Evolutionary conservation across 2,329 filamentous ascomycete species (phyloP).

Genomic region (Epichloe aotearoae): DNA sequence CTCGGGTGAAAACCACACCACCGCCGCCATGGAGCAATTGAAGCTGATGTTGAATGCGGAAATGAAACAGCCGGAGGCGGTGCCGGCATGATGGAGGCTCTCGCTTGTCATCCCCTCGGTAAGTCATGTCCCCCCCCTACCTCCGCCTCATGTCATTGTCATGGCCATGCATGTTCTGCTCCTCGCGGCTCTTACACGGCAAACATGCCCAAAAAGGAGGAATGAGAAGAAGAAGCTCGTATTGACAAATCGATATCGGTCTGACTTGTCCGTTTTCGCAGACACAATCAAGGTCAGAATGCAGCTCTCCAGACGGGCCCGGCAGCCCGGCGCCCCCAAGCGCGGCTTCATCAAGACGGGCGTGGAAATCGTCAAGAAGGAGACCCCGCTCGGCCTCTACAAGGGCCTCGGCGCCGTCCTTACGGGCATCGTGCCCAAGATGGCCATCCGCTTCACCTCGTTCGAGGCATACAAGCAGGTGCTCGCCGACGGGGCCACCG

Average conservation of each 20-base stretch:
- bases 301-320: slow-evolving; percentile 84
- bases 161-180: background rate
- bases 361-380: slow-evolving; percentile 70
- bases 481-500: slow-evolving; percentile 55
- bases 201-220: background rate
- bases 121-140: slow-evolving; percentile 18
- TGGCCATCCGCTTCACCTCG: slow-evolving; percentile 97
- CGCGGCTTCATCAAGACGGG: slow-evolving; percentile 84
- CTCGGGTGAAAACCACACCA: background rate
- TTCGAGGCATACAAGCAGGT: slow-evolving; percentile 91
- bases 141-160: slow-evolving; percentile 1
- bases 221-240: background rate
- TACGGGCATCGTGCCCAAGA: slow-evolving; percentile 95
- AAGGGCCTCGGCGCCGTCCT: slow-evolving; percentile 96
- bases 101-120: slow-evolving; percentile 90
- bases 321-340: slow-evolving; percentile 68
- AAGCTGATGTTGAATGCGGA: background rate
- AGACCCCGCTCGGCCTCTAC: slow-evolving; percentile 83
- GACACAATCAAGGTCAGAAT: slow-evolving; percentile 99
- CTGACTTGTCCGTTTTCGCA: slow-evolving; percentile 15
- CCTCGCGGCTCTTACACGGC: no score
- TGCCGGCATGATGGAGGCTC: slow-evolving; percentile 98
- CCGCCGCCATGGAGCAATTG: background rate
- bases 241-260: background rate
- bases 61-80: slow-evolving; percentile 65